Evolutionary conservation across 345 rosid species (phyloP), one percentile per base, ranked within the genome.

Genomic region (Geranium rotundifolium): DNA sequence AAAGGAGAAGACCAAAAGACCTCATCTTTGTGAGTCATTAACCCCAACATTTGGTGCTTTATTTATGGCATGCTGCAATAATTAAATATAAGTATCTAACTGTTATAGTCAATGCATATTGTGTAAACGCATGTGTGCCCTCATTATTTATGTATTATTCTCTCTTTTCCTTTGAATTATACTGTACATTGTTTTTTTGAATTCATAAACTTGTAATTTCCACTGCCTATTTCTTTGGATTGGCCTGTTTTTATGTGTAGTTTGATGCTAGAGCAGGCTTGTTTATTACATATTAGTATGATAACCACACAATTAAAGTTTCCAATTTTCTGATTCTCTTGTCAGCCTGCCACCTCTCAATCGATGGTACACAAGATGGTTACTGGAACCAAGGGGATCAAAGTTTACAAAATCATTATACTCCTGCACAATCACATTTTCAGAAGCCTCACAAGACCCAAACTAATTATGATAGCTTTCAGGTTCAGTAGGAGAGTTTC

Each of bases 381-480:
- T 85, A 93, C 76, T 81, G 91, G 96, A 82, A 77, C 61, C 86
- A 77, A 56, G 79, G 72, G 58, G 66, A 85, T 70, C 77, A 79
- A 54, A 81, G 67, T 76, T 79, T 75, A 74, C 92, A 80, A 75
- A 73, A 76, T 69, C 82, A 87, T 65, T 82, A 82, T 68, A 80
- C 75, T 79, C 83, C 85, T 63, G 71, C 71, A 39, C 86, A 79
- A 75, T 71, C 83, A 64, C 79, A 82, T 49, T 82, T 74, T 73
- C 85, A 78, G 74, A 85, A 81, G 64, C 82, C 83, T 71, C 61
- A 75, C 68, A 89, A 88, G 69, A 62, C 85, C 37, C 85, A 80
- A 80, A 58, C 80, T 70, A 67, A 79, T 17, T 84, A 76, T 74
- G 83, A 82, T 67, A 85, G 81, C 67, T 81, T 80, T 73, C 91